phyloP scores from a whole-genome alignment of 169 alveolate genomes.

The Cryptosporidium bovis region DNA sequence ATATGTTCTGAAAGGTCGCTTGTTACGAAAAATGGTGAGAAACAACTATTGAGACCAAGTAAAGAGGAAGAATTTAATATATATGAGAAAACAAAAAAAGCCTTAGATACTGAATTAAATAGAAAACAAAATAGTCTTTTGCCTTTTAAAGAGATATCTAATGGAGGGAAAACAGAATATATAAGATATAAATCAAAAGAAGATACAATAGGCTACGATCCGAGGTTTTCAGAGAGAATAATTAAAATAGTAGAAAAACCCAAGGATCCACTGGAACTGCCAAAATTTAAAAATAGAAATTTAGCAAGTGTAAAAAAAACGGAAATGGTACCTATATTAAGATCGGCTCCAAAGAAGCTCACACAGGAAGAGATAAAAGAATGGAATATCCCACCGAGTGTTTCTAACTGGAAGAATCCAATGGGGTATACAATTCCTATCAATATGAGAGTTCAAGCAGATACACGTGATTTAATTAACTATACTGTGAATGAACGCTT shows the following conservation, averaged over 20 bases:
- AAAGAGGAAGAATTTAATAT: conserved; percentile 81
- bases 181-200: conserved; percentile 86
- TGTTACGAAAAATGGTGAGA: not conserved
- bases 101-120: conserved; percentile 80
- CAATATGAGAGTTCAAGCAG: conserved; percentile 97
- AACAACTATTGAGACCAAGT: conserved; percentile 80
- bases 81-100: conserved; percentile 83
- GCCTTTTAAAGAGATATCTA: conserved; percentile 49
- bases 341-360: conserved; percentile 94
- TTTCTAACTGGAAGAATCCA: conserved; percentile 97
- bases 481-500: conserved; percentile 92
- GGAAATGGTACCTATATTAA: conserved; percentile 83
- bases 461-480: conserved; percentile 93
- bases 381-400: conserved; percentile 98
- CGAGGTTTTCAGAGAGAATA: conserved; percentile 85
- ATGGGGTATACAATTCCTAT: conserved; percentile 97
- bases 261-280: conserved; percentile 95
- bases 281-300: conserved; percentile 93
- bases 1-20: too few relatives aligned
- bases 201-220: conserved; percentile 81
- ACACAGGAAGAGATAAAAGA: conserved; percentile 94
- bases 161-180: conserved; percentile 79
- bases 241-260: conserved; percentile 89
- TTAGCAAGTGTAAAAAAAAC: conserved; percentile 73
- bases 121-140: conserved; percentile 61